These are phyloP conservation scores for Alliaria petiolata DNA, from an alignment of 345 rosid species.

Conservation along the genomic window DNA sequence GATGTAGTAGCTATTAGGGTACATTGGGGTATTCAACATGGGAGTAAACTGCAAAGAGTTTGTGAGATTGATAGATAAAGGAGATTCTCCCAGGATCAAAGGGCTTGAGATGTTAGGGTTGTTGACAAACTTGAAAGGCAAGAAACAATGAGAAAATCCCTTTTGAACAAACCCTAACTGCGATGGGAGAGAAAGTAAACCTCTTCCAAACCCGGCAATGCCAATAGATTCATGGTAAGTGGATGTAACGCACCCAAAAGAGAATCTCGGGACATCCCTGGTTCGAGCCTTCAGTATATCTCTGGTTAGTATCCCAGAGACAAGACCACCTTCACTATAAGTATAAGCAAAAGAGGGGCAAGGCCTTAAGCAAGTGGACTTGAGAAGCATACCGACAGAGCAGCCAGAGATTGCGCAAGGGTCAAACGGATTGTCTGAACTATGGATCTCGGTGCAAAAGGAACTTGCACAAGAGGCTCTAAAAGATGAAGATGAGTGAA, in stretches of 20 bases:
- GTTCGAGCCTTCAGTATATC: slow-evolving; percentile 51
- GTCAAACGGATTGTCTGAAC: slow-evolving; percentile 73
- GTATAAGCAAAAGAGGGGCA: slow-evolving; percentile 89
- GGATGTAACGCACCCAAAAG: slow-evolving; percentile 69
- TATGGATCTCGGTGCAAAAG: slow-evolving; percentile 59
- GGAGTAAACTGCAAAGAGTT: slow-evolving; percentile 66
- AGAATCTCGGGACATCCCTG: slow-evolving; percentile 50
- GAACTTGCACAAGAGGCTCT: slow-evolving; percentile 58
- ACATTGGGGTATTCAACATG: slow-evolving; percentile 55
- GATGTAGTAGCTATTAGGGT: slow-evolving; percentile 66
- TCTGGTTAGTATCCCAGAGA: slow-evolving; percentile 54
- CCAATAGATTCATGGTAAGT: slow-evolving; percentile 76
- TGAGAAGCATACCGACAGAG: slow-evolving; percentile 54
- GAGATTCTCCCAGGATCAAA: slow-evolving; percentile 54
- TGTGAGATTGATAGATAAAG: slow-evolving; percentile 38
- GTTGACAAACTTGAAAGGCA: slow-evolving; percentile 73
- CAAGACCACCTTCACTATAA: slow-evolving; percentile 70
- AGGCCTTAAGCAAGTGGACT: slow-evolving; percentile 55
- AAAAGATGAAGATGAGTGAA: slow-evolving; percentile 50
- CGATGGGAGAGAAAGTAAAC: slow-evolving; percentile 68
- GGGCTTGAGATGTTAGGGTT: slow-evolving; percentile 78
- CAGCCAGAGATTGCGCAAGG: slow-evolving; percentile 68
- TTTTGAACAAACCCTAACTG: slow-evolving; percentile 69
- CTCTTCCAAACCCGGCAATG: slow-evolving; percentile 84
- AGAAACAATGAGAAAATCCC: slow-evolving; percentile 85